These are phyloP conservation scores for Fraxinus quadrangulata DNA, from an alignment of 257 asterid species.

Conservation along the genomic window DNA sequence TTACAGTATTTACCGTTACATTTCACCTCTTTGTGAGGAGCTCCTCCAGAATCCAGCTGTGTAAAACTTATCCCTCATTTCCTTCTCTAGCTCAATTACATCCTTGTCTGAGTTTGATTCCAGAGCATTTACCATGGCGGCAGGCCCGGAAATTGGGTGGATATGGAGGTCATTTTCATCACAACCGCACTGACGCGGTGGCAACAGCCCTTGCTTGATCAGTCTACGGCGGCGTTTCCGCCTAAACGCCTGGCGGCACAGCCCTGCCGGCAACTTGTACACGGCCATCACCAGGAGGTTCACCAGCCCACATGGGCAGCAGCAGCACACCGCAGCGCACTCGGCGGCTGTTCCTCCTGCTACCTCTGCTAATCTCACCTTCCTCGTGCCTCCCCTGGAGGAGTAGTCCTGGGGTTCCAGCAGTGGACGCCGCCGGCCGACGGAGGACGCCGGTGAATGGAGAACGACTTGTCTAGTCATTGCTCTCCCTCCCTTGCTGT, in stretches of 20 bases:
- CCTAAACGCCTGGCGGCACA: conserved; percentile 64
- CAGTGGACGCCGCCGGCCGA: conserved; percentile 52
- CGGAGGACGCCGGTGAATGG: conserved; percentile 28
- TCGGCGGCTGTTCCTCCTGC: conserved; percentile 86
- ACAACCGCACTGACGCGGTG: conserved; percentile 38
- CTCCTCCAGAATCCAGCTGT: conserved; percentile 86
- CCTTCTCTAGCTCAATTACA: conserved; percentile 66
- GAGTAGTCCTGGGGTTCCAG: conserved; percentile 33
- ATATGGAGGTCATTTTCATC: conserved; percentile 43
- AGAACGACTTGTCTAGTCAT: conserved; percentile 54
- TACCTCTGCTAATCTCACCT: conserved; percentile 58
- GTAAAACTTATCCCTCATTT: conserved; percentile 69
- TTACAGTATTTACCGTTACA: not conserved
- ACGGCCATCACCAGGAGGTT: conserved; percentile 59
- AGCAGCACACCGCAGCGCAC: conserved; percentile 83
- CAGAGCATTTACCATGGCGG: conserved; percentile 23
- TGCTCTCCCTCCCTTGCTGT: not conserved
- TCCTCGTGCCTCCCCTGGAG: conserved; percentile 31
- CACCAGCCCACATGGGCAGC: conserved; percentile 76
- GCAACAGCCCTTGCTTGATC: conserved; percentile 32
- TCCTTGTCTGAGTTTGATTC: conserved; percentile 41
- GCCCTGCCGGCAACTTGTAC: conserved; percentile 72
- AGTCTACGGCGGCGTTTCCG: conserved; percentile 50
- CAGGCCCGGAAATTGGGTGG: conserved; percentile 35
- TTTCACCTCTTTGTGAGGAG: conserved; percentile 50